Evolutionary conservation across 164 flowering plant species (phyloP), one percentile per base, ranked within the genome.

Genomic region (Aristolochia contorta): DNA sequence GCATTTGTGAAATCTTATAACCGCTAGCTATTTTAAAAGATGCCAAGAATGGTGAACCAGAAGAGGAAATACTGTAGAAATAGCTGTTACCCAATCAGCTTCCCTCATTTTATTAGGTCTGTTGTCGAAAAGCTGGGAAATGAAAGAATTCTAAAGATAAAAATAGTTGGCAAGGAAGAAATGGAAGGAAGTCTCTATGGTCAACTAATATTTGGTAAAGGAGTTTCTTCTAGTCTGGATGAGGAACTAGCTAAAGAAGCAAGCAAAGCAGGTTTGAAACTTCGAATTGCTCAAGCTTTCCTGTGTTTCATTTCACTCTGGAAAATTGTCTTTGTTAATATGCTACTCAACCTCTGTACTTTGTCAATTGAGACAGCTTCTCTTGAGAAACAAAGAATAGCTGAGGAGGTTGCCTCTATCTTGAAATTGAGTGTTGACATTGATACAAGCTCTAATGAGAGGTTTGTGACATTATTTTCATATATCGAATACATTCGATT

Each of bases 341-440:
- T 27, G 30, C 3, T 27, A 27, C 30, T 27, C 30, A 27, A 5
- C 30, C 30, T 2, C 30, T 27, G 2, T 27, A 27, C 30, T 27
- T 27, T 27, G 30, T 27, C 30, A 27, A 27, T 27, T 46, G 63
- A 62, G n/a, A 48, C 75, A 93, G 98, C 79, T 74, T 81, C 93
- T 73, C 79, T 87, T 65, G 86, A 89, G 81, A 87, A 76, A 77
- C 87, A 75, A 71, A 86, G 77, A 71, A 73, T 93, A 66, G 96
- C 98, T 13, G 70, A 81, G 73, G 91, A 93, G 76, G 97, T 93
- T 70, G 90, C 97, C 51, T 83, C 98, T 15, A 41, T 81, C 78
- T 80, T 89, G 56, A 90, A 89, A 70, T 62, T 93, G 66, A 82
- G 80, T 67, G 90, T 93, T 51, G 87, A 84, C 12, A 65, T 93